Evolutionary conservation across 495 filamentous ascomycete genomes (phyloP).

Genomic region (Margaritispora aquatica): DNA sequence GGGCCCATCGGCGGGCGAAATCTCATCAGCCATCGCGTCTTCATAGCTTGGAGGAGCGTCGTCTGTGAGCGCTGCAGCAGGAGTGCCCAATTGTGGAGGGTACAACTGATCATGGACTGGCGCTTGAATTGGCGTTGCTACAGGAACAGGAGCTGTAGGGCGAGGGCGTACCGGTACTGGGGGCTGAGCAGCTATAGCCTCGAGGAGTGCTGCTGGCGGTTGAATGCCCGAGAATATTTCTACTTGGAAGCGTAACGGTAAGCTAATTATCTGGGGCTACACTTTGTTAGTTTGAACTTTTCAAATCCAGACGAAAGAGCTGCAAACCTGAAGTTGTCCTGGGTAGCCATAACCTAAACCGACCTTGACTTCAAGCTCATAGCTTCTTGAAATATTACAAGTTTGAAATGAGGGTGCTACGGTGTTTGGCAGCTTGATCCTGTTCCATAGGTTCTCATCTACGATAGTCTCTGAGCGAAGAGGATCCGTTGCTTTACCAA

Average conservation of each 20-base stretch:
- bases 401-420: constrained; percentile 81
- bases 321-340: constrained; percentile 45
- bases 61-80: constrained; percentile 40
- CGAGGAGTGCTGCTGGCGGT: constrained; percentile 71
- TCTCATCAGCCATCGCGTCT: constrained; percentile 61
- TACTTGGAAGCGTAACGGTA: constrained; percentile 72
- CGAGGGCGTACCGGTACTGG: not conserved
- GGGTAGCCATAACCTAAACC: constrained; percentile 54
- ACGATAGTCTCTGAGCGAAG: constrained; percentile 60
- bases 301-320: not conserved
- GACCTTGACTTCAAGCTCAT: constrained; percentile 75
- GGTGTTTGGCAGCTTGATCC: constrained; percentile 66
- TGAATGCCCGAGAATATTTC: constrained; percentile 84
- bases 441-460: constrained; percentile 62
- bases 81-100: constrained; percentile 38
- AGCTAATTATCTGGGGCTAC: constrained; percentile 61
- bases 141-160: constrained; percentile 1
- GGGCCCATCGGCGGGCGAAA: constrained; percentile 19
- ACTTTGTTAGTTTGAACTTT: constrained; percentile 13
- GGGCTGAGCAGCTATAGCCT: constrained; percentile 45
- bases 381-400: constrained; percentile 78
- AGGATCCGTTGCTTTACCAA: constrained; percentile 52
- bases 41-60: constrained; percentile 77
- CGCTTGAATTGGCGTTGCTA: not conserved
- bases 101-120: constrained; percentile 29